Evolutionary conservation across 257 asterid species (phyloP).

Genomic region (Misopates orontium): DNA sequence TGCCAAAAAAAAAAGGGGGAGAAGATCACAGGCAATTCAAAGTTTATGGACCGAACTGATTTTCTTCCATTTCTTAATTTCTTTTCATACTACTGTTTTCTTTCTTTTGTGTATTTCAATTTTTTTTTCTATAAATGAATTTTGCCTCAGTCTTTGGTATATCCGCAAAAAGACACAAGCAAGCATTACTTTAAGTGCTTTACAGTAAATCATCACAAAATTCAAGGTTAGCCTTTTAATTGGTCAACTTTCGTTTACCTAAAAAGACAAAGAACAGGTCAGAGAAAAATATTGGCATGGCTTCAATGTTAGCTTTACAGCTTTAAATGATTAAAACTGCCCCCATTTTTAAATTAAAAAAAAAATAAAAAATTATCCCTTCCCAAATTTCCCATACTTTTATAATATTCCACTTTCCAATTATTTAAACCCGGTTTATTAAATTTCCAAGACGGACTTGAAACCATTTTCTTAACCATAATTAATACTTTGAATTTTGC

Average conservation of each 20-base stretch:
- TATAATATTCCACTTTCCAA: slow-evolving; percentile 37
- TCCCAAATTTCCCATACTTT: slow-evolving; percentile 33
- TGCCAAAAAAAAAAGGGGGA: too few relatives aligned
- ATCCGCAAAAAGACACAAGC: too few relatives aligned
- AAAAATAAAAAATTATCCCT: slow-evolving; percentile 30
- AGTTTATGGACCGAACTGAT: too few relatives aligned
- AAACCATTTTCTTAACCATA: slow-evolving; percentile 82
- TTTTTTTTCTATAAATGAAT: too few relatives aligned
- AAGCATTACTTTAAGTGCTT: slow-evolving; percentile 22
- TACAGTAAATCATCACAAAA: slow-evolving; percentile 41
- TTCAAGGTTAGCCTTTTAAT: slow-evolving; percentile 32
- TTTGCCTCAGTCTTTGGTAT: too few relatives aligned
- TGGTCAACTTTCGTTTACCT: slow-evolving; percentile 62
- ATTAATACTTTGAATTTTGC: slow-evolving; percentile 70
- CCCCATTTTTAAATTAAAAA: too few relatives aligned
- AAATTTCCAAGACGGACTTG: slow-evolving; percentile 84
- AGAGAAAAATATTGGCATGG: slow-evolving; percentile 53
- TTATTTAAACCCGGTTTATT: slow-evolving; percentile 48
- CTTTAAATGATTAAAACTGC: too few relatives aligned
- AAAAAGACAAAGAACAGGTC: slow-evolving; percentile 75
- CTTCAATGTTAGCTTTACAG: slow-evolving; percentile 81
- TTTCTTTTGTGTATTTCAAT: slow-evolving; percentile 31
- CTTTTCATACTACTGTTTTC: slow-evolving; percentile 25
- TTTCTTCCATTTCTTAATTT: too few relatives aligned
- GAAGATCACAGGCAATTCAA: too few relatives aligned